A percentile compares a stretch with the other conserved stretches of the same genome.
Conservation (phyloP, 208 protist species). For the Trypanosoma melophagium region DNA sequence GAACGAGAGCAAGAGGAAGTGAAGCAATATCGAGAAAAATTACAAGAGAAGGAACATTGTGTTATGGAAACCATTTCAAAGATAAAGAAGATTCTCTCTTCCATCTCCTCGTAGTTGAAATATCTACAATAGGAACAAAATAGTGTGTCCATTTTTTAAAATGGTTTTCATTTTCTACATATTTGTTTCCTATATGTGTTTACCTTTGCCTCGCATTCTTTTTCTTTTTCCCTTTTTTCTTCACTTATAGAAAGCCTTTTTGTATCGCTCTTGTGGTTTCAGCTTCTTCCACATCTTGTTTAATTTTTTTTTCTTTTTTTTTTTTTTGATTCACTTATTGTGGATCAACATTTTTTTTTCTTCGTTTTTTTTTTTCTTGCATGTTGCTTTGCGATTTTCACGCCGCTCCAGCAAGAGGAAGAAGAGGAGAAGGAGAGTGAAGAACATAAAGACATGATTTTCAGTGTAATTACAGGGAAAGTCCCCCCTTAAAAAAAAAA, state of each 20-base stretch:
- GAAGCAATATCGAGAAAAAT: conserved; percentile 26
- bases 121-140: not conserved
- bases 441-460: too few species aligned
- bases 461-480: not conserved
- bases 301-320: not conserved
- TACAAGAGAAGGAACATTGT: conserved; percentile 41
- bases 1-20: conserved; percentile 33
- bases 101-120: not conserved
- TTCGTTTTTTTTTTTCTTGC: too few species aligned
- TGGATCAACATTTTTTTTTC: too few species aligned
- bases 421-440: too few species aligned
- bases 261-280: conserved; percentile 10
- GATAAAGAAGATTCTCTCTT: conserved; percentile 12
- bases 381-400: too few species aligned
- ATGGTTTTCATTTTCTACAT: not conserved
- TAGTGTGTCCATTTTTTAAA: not conserved
- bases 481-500: conserved; percentile 5
- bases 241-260: not conserved
- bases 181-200: not conserved
- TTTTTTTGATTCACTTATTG: too few species aligned
- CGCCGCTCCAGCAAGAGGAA: too few species aligned
- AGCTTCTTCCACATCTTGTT: not conserved
- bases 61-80: conserved; percentile 49
- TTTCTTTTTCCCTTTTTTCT: not conserved
- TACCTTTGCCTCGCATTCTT: not conserved